A percentile compares a stretch with the other conserved stretches of the same genome.
phyloP scores from a whole-genome alignment of 2,329 filamentous ascomycete genomes.

The Talaromyces piceae region DNA sequence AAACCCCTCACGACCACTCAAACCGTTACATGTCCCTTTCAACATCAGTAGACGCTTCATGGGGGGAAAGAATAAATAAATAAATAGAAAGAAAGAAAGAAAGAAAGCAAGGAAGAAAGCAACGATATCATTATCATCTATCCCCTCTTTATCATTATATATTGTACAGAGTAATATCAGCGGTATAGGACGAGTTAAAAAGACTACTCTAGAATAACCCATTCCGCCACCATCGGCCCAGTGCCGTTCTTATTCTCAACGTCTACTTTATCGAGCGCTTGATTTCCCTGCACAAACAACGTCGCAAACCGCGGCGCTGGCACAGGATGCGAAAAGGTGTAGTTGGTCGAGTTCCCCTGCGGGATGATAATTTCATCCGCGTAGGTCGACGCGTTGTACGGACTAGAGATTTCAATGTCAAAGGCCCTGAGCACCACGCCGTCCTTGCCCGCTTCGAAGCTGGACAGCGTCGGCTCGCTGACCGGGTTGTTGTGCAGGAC shows the following conservation, averaged over 20 bases:
- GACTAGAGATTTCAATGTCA: slow-evolving; percentile 23
- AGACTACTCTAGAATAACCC: slow-evolving; percentile 33
- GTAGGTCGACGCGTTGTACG: slow-evolving; percentile 22
- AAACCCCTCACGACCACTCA: neutral
- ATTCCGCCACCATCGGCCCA: slow-evolving; percentile 43
- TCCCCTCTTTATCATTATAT: no score
- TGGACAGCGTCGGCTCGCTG: slow-evolving; percentile 13
- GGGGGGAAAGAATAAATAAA: neutral
- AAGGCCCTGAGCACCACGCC: neutral
- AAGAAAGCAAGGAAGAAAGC: neutral
- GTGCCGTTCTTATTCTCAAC: slow-evolving; percentile 28
- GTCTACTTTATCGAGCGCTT: slow-evolving; percentile 25
- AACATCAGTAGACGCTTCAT: neutral
- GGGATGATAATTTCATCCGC: slow-evolving; percentile 30
- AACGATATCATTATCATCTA: no score
- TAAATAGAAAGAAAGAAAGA: neutral
- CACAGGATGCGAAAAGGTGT: slow-evolving; percentile 27
- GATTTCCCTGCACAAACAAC: slow-evolving; percentile 38
- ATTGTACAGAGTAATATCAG: no score
- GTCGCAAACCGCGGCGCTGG: slow-evolving; percentile 35
- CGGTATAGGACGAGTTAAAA: no score
- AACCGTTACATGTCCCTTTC: no score
- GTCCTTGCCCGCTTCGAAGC: neutral
- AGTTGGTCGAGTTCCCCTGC: slow-evolving; percentile 36
- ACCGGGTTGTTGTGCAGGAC: slow-evolving; percentile 45